phyloP scores from a whole-genome alignment of 371 early-diverging fungal species.

The Conidiobolus incongruus region DNA sequence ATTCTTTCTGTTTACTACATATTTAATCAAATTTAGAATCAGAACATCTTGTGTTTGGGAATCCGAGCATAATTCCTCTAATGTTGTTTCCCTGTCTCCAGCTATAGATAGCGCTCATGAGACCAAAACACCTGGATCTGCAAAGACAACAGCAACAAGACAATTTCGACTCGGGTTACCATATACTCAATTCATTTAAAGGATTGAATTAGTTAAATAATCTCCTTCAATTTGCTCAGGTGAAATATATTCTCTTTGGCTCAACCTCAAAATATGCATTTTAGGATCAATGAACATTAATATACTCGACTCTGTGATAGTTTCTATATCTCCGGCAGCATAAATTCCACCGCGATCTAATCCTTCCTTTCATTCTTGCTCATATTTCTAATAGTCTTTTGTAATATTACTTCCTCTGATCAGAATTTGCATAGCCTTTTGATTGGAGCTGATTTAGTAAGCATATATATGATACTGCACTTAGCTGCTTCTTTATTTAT shows the following conservation, averaged over 20 bases:
- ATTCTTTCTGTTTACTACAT: background rate
- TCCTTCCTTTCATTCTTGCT: conserved; percentile 54
- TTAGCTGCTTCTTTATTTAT: conserved; percentile 43
- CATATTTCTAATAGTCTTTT: conserved; percentile 65
- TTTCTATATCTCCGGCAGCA: conserved; percentile 76
- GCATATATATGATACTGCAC: conserved; percentile 34
- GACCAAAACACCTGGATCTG: conserved; percentile 32
- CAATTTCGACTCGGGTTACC: conserved; percentile 63
- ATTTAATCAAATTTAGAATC: background rate
- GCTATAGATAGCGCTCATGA: conserved; percentile 11
- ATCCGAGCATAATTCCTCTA: conserved; percentile 10
- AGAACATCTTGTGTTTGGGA: background rate
- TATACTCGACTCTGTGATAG: conserved; percentile 25
- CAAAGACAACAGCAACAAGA: conserved; percentile 70
- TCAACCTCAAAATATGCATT: conserved; percentile 92
- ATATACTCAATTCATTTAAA: conserved; percentile 46
- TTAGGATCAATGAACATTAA: conserved; percentile 76
- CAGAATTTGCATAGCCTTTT: conserved; percentile 35
- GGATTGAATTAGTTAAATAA: conserved; percentile 8
- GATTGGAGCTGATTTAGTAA: conserved; percentile 54
- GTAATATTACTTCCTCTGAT: conserved; percentile 64
- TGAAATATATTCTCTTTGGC: conserved; percentile 92
- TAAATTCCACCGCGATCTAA: conserved; percentile 79
- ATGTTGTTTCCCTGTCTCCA: background rate
- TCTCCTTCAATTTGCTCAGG: conserved; percentile 64